A percentile compares a stretch with the other conserved stretches of the same genome.
Evolutionary conservation across 2,329 filamentous ascomycete species (phyloP).

Genomic region (Cladobotryum protrusum): DNA sequence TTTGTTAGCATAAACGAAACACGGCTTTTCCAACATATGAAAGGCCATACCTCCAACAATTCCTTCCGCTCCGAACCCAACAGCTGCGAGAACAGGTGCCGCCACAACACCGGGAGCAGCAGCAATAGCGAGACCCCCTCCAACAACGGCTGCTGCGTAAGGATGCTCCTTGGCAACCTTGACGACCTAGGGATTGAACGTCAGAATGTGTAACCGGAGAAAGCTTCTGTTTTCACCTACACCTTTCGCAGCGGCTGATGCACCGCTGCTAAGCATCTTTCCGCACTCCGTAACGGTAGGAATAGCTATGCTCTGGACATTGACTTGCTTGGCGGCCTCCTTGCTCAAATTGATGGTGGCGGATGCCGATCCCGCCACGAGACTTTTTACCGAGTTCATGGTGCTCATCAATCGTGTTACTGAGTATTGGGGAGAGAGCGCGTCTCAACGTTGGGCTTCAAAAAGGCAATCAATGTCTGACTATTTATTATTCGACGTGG

Average conservation of each 20-base stretch:
- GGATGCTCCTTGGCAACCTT: conserved; percentile 2
- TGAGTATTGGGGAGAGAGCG: too few relatives aligned
- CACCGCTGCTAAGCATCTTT: neutral
- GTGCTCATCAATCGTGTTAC: too few relatives aligned
- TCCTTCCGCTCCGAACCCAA: conserved; percentile 17
- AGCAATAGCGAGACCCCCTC: neutral
- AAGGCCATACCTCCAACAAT: conserved; percentile 13
- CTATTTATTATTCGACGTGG: too few relatives aligned
- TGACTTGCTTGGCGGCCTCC: neutral
- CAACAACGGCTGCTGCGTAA: neutral
- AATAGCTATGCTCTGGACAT: neutral
- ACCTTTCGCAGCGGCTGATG: neutral
- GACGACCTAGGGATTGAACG: neutral
- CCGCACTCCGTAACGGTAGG: neutral
- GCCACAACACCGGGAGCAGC: conserved; percentile 7
- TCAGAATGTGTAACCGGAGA: neutral
- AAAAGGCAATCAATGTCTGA: too few relatives aligned
- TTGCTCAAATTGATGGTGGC: neutral
- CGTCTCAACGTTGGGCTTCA: too few relatives aligned
- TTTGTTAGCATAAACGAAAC: too few relatives aligned
- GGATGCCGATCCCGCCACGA: neutral
- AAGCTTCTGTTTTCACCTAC: neutral
- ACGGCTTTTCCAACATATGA: too few relatives aligned
- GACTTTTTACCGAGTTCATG: neutral
- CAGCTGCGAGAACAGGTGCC: conserved; percentile 13